These are phyloP conservation scores for Thuja plicata DNA, from an alignment of 83 land plant species.

Conservation along the genomic window DNA sequence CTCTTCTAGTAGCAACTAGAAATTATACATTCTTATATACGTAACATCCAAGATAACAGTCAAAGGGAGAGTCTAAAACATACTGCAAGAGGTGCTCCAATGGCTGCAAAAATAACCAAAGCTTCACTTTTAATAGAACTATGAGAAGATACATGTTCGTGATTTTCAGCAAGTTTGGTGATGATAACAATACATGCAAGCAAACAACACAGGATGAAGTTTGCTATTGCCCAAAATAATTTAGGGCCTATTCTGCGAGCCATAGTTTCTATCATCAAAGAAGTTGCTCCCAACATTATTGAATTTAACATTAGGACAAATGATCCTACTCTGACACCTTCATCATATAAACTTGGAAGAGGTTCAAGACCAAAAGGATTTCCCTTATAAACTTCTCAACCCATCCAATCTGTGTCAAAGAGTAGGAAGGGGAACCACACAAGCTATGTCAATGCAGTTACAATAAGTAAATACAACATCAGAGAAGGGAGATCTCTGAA, in stretches of 20 bases:
- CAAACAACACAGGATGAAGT: conserved; percentile 66
- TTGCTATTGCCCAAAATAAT: conserved; percentile 77
- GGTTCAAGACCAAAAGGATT: conserved; percentile 45
- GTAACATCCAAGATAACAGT: not conserved
- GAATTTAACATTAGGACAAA: conserved; percentile 86
- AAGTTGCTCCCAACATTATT: conserved; percentile 75
- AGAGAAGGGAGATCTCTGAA: conserved; percentile 61
- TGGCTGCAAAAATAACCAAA: conserved; percentile 60
- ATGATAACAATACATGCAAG: conserved; percentile 59
- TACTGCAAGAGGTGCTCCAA: conserved; percentile 90
- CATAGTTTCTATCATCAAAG: conserved; percentile 70
- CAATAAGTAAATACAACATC: conserved; percentile 69
- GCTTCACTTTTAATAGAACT: conserved; percentile 43
- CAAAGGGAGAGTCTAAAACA: conserved; percentile 25
- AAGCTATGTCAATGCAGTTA: conserved; percentile 84
- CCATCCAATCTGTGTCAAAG: conserved; percentile 98
- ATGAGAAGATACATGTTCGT: conserved; percentile 34
- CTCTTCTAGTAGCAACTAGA: not conserved
- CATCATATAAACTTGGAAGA: conserved; percentile 31
- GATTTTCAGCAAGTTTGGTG: conserved; percentile 22
- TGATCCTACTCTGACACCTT: conserved; percentile 88
- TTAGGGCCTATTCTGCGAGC: conserved; percentile 81
- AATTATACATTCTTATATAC: not conserved
- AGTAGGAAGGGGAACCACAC: conserved; percentile 97
- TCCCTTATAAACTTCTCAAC: conserved; percentile 85